These are phyloP conservation scores for Alternaria consortialis DNA, from an alignment of 2,329 filamentous ascomycete species.

Conservation along the genomic window DNA sequence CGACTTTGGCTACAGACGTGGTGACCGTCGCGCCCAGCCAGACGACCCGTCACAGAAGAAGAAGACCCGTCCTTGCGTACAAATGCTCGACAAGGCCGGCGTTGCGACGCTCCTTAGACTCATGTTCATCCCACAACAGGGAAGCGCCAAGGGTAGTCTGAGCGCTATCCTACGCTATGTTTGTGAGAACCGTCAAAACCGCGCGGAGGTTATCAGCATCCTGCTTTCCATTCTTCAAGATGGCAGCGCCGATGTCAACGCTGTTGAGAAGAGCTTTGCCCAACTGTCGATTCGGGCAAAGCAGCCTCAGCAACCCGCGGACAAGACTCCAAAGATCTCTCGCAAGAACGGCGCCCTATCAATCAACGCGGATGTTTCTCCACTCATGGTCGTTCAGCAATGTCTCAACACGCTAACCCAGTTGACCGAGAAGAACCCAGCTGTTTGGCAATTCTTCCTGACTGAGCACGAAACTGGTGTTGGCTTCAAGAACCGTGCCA, in stretches of 20 bases:
- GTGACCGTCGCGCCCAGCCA: slow-evolving; percentile 51
- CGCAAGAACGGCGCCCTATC: slow-evolving; percentile 71
- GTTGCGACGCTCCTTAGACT: slow-evolving; percentile 96
- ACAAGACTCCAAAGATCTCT: slow-evolving; percentile 86
- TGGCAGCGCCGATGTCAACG: slow-evolving; percentile 89
- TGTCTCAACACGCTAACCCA: slow-evolving; percentile 87
- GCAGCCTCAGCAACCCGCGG: slow-evolving; percentile 68
- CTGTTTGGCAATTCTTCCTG: slow-evolving; percentile 90
- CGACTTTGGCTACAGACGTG: slow-evolving; percentile 44
- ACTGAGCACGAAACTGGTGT: slow-evolving; percentile 88
- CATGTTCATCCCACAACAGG: slow-evolving; percentile 96
- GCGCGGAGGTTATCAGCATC: slow-evolving; percentile 91
- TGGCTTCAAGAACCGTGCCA: slow-evolving; percentile 77
- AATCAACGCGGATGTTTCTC: slow-evolving; percentile 86
- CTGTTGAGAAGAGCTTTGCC: slow-evolving; percentile 94
- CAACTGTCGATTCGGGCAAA: slow-evolving; percentile 91
- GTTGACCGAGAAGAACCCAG: slow-evolving; percentile 82
- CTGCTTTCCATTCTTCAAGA: slow-evolving; percentile 94
- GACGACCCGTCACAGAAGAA: slow-evolving; percentile 67
- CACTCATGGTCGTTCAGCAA: slow-evolving; percentile 94
- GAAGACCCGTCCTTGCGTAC: slow-evolving; percentile 79
- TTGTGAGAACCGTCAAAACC: slow-evolving; percentile 95
- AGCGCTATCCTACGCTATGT: slow-evolving; percentile 90
- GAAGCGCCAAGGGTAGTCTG: slow-evolving; percentile 82
- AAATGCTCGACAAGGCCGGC: slow-evolving; percentile 96